Conservation (phyloP, 2,329 filamentous ascomycete genomes). For the Alternaria atra region DNA sequence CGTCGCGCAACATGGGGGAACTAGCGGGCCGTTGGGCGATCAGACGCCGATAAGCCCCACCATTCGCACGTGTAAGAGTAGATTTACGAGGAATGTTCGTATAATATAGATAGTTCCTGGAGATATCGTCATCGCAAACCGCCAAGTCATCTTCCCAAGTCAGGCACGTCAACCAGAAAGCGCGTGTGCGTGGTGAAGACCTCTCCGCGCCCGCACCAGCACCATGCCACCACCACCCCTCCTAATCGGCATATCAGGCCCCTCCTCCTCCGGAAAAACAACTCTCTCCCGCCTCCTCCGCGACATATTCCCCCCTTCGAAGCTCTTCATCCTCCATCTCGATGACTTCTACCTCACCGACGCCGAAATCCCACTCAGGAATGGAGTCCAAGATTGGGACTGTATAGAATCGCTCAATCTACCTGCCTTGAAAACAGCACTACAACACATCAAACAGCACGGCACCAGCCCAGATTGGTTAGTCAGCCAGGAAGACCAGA, state of each 20-base stretch:
- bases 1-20: conserved; percentile 8
- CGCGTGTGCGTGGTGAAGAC: too few species aligned
- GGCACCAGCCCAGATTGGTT: conserved; percentile 65
- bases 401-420: conserved; percentile 82
- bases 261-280: conserved; percentile 93
- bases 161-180: neutral
- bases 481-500: conserved; percentile 67
- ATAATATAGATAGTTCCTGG: too few species aligned
- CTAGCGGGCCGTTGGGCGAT: conserved; percentile 18
- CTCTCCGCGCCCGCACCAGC: neutral
- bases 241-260: conserved; percentile 84
- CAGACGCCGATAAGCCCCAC: conserved; percentile 21
- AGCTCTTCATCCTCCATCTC: conserved; percentile 85
- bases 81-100: too few species aligned
- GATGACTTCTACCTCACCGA: conserved; percentile 96
- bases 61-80: conserved; percentile 12
- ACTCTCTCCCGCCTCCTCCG: conserved; percentile 86
- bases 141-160: neutral
- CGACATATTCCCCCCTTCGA: conserved; percentile 72
- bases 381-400: conserved; percentile 85
- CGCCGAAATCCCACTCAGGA: conserved; percentile 65
- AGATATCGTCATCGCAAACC: neutral
- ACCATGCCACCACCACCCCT: conserved; percentile 54
- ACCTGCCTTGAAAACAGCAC: conserved; percentile 69
- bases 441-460: conserved; percentile 74